phyloP scores from a whole-genome alignment of 495 filamentous ascomycete genomes.

The Gamarada debralockiae region DNA sequence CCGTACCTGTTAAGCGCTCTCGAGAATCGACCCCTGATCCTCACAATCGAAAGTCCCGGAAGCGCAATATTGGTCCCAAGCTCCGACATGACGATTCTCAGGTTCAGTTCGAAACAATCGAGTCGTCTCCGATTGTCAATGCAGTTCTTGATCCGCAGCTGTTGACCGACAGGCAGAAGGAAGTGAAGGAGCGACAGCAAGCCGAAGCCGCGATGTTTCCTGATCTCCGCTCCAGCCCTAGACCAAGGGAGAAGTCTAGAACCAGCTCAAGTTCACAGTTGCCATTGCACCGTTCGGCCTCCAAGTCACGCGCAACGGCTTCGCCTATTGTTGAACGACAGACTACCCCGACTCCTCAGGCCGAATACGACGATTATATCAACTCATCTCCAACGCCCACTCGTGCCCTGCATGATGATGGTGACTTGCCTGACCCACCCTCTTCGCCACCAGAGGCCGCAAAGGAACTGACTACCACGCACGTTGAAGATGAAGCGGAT shows the following conservation, averaged over 20 bases:
- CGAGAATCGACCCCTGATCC: constrained; percentile 25
- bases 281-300: constrained; percentile 15
- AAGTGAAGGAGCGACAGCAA: constrained; percentile 62
- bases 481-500: constrained; percentile 3
- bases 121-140: constrained; percentile 45
- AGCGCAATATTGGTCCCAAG: constrained; percentile 25
- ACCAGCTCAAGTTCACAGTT: constrained; percentile 15
- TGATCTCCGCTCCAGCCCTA: constrained; percentile 32
- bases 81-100: constrained; percentile 75
- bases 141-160: constrained; percentile 54
- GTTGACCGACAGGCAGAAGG: constrained; percentile 70
- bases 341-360: constrained; percentile 43
- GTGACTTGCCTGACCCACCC: constrained; percentile 41
- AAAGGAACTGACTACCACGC: neutral
- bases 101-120: constrained; percentile 66
- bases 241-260: constrained; percentile 9
- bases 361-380: constrained; percentile 57
- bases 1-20: constrained; percentile 22
- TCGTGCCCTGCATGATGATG: constrained; percentile 33
- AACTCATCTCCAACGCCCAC: constrained; percentile 79
- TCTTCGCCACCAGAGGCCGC: constrained; percentile 50
- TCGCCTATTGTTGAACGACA: constrained; percentile 28
- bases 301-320: constrained; percentile 3
- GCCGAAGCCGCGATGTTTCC: constrained; percentile 65
- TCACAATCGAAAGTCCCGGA: constrained; percentile 19